phyloP scores from a whole-genome alignment of 768 basidiomycete genomes.

The Podaxis rugospora region DNA sequence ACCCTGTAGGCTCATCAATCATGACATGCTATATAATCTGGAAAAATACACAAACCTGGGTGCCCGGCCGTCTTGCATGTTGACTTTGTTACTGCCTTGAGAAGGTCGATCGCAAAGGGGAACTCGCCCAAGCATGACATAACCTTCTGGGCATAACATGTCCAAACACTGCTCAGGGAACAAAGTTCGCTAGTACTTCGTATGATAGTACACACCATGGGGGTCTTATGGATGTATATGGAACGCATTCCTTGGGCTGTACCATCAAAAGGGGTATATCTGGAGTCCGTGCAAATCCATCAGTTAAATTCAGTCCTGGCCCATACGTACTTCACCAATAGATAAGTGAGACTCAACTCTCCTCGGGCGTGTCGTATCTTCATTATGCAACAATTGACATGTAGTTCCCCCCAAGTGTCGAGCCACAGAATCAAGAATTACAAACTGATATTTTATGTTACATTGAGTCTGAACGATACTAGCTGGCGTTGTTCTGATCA shows the following conservation, averaged over 20 bases:
- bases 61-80: constrained; percentile 79
- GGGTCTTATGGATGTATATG: not conserved
- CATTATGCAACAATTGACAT: too few relatives aligned
- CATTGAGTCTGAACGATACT: too few relatives aligned
- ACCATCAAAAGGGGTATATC: not conserved
- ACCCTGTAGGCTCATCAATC: constrained; percentile 46
- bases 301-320: too few relatives aligned
- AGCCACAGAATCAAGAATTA: too few relatives aligned
- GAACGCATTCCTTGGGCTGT: not conserved
- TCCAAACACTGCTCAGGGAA: not conserved
- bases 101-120: not conserved
- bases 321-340: too few relatives aligned
- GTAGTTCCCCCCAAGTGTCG: too few relatives aligned
- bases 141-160: not conserved
- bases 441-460: too few relatives aligned
- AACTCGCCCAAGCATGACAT: not conserved
- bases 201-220: not conserved
- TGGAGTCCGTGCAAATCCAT: too few relatives aligned
- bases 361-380: too few relatives aligned
- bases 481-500: too few relatives aligned
- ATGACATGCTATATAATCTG: not conserved
- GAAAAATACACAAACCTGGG: constrained; percentile 46
- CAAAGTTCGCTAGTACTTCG: not conserved
- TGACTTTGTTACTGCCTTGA: constrained; percentile 6
- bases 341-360: too few relatives aligned